phyloP scores from a whole-genome alignment of 768 basidiomycete genomes.

The Leccinum aurantiacum region DNA sequence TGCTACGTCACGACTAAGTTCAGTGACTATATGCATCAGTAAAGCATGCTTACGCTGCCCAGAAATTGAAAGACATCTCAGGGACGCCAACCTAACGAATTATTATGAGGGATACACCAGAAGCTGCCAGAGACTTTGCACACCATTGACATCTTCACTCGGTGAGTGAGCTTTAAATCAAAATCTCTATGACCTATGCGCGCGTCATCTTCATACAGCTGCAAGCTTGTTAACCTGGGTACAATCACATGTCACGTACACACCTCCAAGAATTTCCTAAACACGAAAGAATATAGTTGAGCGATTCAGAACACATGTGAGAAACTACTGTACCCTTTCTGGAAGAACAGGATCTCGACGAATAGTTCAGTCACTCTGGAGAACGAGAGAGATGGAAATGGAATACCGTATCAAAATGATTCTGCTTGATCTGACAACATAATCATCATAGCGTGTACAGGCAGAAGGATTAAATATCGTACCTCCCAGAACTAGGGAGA shows the following conservation, averaged over 20 bases:
- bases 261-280: conserved; percentile 80
- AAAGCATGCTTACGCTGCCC: conserved; percentile 69
- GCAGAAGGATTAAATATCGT: conserved; percentile 23
- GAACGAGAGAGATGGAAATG: neutral
- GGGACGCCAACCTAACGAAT: conserved; percentile 83
- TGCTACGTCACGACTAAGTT: conserved; percentile 40
- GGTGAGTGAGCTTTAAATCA: conserved; percentile 85
- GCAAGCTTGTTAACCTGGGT: neutral
- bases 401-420: conserved; percentile 89
- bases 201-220: conserved; percentile 96
- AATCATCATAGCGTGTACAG: conserved; percentile 5
- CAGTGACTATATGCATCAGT: conserved; percentile 1
- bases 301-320: neutral
- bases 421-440: conserved; percentile 83
- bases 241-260: neutral
- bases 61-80: conserved; percentile 89
- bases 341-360: conserved; percentile 85
- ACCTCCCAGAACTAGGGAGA: conserved; percentile 70
- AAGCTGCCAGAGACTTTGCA: neutral
- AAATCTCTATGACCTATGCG: conserved; percentile 91
- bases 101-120: neutral
- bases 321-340: conserved; percentile 73
- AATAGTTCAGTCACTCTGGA: conserved; percentile 18
- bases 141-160: conserved; percentile 99
- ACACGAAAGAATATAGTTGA: conserved; percentile 21